Base-by-base conservation (phyloP, 2,329 filamentous ascomycete species). In the Verticillium dahliae region DNA sequence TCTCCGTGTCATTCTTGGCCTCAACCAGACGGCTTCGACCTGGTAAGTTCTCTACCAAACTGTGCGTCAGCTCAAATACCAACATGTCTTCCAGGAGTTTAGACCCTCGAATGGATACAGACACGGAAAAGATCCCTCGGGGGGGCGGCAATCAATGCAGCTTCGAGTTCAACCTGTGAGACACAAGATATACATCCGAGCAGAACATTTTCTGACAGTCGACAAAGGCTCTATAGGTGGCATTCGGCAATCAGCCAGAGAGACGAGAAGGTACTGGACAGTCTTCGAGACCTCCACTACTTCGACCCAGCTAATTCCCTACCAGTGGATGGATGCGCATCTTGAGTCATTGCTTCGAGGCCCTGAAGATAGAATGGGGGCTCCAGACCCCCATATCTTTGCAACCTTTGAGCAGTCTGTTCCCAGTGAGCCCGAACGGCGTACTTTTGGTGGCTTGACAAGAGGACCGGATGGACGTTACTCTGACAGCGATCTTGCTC, bases 401-500 rank as follows among this genome's bases (percentile, higher is more conserved):
- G 38, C 33, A 22, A 22, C 78, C 11, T 67, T 62, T 62, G 80
- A 82, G 62, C 66, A 73, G 33, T 70, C 69, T 34, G 75, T 82
- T 4, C 72, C 78, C 2, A 70, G 74, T 2, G 83, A 86, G 65
- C 84, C 84, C 1, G 72, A 75, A 15, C 76, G 84, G 69, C 79
- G 85, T 55, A 73, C 74, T 1, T 86, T 87, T 62, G 80, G 76
- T 57, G 71, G 74, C 22, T 70, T 86, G 58, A 67, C 80, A 66
- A 79, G 83, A 60, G 75, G 79, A 60, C 72, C 72, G 1, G 76
- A 84, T 60, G 84, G 84, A 5, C 80, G 71, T 3, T 79, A 85
- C 65, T 75, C 78, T 10, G 65, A 88, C 64, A 80, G 83, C 57
- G 81, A 80, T 9, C 78, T 88, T 10, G 83, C 85, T 18, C 73